phyloP scores from a whole-genome alignment of 768 basidiomycete genomes.

The Mycena venus region DNA sequence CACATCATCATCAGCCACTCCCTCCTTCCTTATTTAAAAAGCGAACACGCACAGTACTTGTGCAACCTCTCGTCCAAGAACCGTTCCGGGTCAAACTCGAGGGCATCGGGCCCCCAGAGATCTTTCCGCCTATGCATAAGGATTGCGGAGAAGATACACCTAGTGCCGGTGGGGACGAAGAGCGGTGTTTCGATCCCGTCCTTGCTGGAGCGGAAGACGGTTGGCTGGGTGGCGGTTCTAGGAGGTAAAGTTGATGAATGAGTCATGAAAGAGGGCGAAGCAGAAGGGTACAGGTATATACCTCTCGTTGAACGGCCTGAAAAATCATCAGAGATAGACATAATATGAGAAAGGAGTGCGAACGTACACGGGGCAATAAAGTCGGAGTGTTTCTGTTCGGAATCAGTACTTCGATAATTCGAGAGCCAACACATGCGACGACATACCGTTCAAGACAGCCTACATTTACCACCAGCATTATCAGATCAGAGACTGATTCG shows the following conservation, averaged over 20 bases:
- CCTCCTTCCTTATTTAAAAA: no score
- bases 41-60: slow-evolving; percentile 63
- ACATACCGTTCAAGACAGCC: slow-evolving; percentile 17
- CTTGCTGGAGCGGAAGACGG: slow-evolving; percentile 41
- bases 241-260: not conserved
- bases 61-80: slow-evolving; percentile 73
- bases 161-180: slow-evolving; percentile 55
- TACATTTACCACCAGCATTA: no score
- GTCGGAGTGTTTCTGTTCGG: slow-evolving; percentile 62
- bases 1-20: not conserved
- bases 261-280: not conserved
- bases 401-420: no score
- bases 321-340: not conserved
- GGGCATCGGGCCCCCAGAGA: slow-evolving; percentile 79
- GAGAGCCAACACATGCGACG: no score
- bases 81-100: slow-evolving; percentile 74
- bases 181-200: slow-evolving; percentile 52
- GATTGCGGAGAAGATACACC: slow-evolving; percentile 53
- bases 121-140: slow-evolving; percentile 74
- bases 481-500: no score
- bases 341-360: not conserved
- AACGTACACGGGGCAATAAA: slow-evolving; percentile 65
- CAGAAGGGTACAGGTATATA: slow-evolving; percentile 6
- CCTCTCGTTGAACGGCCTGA: slow-evolving; percentile 54
- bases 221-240: slow-evolving; percentile 40